Conservation (phyloP, 805 yeast genomes). For the Kluyveromyces wickerhamii region DNA sequence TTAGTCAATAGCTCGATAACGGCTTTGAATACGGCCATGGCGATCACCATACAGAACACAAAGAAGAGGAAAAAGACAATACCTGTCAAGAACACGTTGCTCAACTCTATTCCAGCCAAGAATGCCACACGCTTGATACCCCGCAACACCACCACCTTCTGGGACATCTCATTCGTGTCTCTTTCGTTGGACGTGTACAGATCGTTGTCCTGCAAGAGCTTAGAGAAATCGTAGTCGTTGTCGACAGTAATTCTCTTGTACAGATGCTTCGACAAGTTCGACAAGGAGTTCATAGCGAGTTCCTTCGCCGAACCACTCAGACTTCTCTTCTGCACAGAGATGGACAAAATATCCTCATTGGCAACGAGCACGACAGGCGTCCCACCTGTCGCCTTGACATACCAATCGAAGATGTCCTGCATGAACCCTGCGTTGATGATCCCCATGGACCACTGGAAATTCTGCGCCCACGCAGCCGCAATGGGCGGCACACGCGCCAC, state of each 20-base stretch:
- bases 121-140: constrained; percentile 91
- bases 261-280: constrained; percentile 12
- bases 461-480: constrained; percentile 97
- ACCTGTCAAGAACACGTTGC: constrained; percentile 80
- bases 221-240: constrained; percentile 37
- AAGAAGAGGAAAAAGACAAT: constrained; percentile 76
- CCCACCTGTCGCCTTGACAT: constrained; percentile 93
- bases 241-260: constrained; percentile 32
- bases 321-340: constrained; percentile 69
- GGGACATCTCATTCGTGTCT: constrained; percentile 42
- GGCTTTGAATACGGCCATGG: constrained; percentile 59
- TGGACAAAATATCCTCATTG: constrained; percentile 57
- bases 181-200: constrained; percentile 70
- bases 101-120: constrained; percentile 76
- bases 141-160: constrained; percentile 71
- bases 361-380: constrained; percentile 64
- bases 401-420: constrained; percentile 86
- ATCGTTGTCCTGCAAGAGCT: constrained; percentile 41
- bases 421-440: constrained; percentile 68
- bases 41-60: constrained; percentile 51
- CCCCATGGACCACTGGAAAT: constrained; percentile 95
- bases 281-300: constrained; percentile 9
- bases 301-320: constrained; percentile 6
- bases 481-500: constrained; percentile 90
- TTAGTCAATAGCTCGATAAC: constrained; percentile 54